Conservation (phyloP, 306 rosid genomes). For the Cucurbita ficifolia region DNA sequence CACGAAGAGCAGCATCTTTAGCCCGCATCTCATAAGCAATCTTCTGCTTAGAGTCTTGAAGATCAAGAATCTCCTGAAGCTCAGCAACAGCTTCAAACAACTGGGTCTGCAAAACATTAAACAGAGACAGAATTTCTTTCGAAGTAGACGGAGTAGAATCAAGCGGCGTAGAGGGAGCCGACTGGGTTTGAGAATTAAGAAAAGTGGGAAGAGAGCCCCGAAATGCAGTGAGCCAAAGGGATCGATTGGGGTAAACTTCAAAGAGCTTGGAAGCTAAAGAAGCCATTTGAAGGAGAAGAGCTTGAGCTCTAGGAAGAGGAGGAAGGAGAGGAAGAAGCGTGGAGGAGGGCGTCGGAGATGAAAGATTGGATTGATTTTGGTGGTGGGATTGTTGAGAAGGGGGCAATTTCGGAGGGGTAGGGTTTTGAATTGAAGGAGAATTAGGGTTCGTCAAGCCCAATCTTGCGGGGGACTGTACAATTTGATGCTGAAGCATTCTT, state of each 20-base stretch:
- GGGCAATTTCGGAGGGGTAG: slow-evolving; percentile 60
- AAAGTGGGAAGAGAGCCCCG: slow-evolving; percentile 73
- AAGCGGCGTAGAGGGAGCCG: slow-evolving; percentile 17
- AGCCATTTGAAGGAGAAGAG: slow-evolving; percentile 80
- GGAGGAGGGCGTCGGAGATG: slow-evolving; percentile 23
- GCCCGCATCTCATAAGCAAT: slow-evolving; percentile 41
- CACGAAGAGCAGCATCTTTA: slow-evolving; percentile 44
- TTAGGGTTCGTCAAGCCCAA: slow-evolving; percentile 67
- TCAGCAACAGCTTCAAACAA: slow-evolving; percentile 77
- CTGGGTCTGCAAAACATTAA: slow-evolving; percentile 61
- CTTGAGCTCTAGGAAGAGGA: slow-evolving; percentile 78
- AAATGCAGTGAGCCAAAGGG: slow-evolving; percentile 58
- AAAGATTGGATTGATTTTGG: slow-evolving; percentile 9
- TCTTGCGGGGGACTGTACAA: slow-evolving; percentile 80
- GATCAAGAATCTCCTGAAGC: slow-evolving; percentile 84
- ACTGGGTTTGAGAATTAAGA: slow-evolving; percentile 41
- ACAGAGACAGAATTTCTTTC: slow-evolving; percentile 57
- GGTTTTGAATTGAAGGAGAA: slow-evolving; percentile 60
- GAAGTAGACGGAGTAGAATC: slow-evolving; percentile 47
- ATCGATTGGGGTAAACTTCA: slow-evolving; percentile 57
- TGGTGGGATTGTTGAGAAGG: slow-evolving; percentile 27
- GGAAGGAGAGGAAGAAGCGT: slow-evolving; percentile 72
- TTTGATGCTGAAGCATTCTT: slow-evolving; percentile 60
- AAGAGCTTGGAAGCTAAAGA: slow-evolving; percentile 58
- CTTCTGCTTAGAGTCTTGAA: slow-evolving; percentile 67